These are phyloP conservation scores for Solanum tarapatanum DNA, from an alignment of 257 asterid genomes.

Conservation along the genomic window DNA sequence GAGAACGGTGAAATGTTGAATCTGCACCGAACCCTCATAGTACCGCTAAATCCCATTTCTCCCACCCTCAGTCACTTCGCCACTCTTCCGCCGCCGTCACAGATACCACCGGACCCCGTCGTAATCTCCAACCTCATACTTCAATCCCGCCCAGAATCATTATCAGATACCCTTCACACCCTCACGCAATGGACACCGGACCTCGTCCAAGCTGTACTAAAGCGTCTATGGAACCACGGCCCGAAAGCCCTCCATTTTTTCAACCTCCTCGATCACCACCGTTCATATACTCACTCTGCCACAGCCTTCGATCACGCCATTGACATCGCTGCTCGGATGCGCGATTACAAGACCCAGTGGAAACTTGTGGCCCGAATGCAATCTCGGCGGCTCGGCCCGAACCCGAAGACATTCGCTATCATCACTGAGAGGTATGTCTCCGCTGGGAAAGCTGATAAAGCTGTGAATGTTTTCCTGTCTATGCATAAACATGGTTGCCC, in stretches of 20 bases:
- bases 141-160: conserved; percentile 25
- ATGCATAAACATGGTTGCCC: conserved; percentile 90
- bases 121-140: conserved; percentile 38
- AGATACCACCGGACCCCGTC: conserved; percentile 22
- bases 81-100: not conserved
- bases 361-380: conserved; percentile 52
- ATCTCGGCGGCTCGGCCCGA: conserved; percentile 54
- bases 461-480: conserved; percentile 60
- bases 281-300: conserved; percentile 49
- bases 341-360: conserved; percentile 65
- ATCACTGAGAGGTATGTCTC: conserved; percentile 69
- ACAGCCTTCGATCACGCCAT: conserved; percentile 59
- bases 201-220: conserved; percentile 57
- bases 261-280: conserved; percentile 52
- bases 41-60: conserved; percentile 8
- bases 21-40: not conserved
- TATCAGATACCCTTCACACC: conserved; percentile 25
- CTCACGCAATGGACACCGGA: conserved; percentile 46
- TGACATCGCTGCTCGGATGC: conserved; percentile 69
- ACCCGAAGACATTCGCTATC: conserved; percentile 68
- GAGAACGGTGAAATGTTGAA: not conserved
- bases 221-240: conserved; percentile 91
- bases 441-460: conserved; percentile 83
- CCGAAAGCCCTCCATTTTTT: conserved; percentile 91
- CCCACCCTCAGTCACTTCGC: not conserved